These are phyloP conservation scores for Lavandula angustifolia DNA, from an alignment of 257 asterid species.

Conservation along the genomic window DNA sequence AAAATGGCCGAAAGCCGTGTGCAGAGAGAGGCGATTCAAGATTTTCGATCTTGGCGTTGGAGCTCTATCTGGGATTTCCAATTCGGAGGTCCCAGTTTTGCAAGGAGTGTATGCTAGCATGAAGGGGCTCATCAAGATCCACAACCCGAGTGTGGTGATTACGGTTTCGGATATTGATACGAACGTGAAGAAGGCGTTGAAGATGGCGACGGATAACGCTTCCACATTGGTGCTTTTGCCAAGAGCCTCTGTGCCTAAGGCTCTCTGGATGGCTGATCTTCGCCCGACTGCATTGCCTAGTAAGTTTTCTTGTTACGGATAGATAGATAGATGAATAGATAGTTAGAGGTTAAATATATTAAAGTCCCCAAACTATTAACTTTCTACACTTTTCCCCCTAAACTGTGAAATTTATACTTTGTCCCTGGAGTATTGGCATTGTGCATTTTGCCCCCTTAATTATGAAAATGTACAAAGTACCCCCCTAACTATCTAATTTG, in stretches of 20 bases:
- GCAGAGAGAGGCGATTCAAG: slow-evolving; percentile 86
- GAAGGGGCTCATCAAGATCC: slow-evolving; percentile 84
- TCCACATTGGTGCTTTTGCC: slow-evolving; percentile 60
- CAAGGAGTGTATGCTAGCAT: slow-evolving; percentile 85
- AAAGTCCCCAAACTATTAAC: too few relatives aligned
- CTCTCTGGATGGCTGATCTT: slow-evolving; percentile 94
- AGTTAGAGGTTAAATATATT: too few relatives aligned
- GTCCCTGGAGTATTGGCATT: too few relatives aligned
- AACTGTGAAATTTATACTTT: too few relatives aligned
- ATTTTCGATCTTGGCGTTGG: slow-evolving; percentile 80
- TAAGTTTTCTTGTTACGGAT: slow-evolving; percentile 33
- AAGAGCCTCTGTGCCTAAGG: slow-evolving; percentile 56
- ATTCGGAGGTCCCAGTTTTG: slow-evolving; percentile 76
- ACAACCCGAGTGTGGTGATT: slow-evolving; percentile 81
- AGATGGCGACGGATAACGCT: slow-evolving; percentile 61
- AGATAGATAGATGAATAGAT: not conserved
- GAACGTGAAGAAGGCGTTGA: slow-evolving; percentile 73
- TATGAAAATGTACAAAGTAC: too few relatives aligned
- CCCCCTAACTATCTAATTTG: too few relatives aligned
- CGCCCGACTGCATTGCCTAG: slow-evolving; percentile 84
- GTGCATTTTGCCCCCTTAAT: too few relatives aligned
- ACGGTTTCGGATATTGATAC: slow-evolving; percentile 59
- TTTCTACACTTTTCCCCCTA: too few relatives aligned
- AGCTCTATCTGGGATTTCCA: slow-evolving; percentile 54
- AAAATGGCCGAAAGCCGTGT: slow-evolving; percentile 76